phyloP scores from a whole-genome alignment of 345 rosid genomes.

The Clausena lansium region DNA sequence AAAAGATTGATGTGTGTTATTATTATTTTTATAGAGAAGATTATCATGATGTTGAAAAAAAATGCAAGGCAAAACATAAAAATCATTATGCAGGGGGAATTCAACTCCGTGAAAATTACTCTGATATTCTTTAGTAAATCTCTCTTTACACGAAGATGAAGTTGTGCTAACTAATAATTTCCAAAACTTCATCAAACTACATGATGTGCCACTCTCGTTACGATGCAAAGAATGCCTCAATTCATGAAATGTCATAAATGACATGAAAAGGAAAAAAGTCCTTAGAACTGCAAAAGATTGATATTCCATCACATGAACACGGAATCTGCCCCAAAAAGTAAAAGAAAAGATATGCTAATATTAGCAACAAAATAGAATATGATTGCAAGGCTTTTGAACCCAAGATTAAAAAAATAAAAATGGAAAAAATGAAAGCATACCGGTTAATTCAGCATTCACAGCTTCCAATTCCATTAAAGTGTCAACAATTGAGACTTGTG shows the following conservation, averaged over 20 bases:
- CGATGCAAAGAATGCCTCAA: slow-evolving; percentile 9
- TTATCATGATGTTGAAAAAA: background rate
- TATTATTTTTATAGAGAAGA: background rate
- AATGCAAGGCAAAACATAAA: background rate
- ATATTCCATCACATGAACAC: background rate
- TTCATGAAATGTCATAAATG: background rate
- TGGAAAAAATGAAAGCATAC: slow-evolving; percentile 5
- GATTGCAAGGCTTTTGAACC: background rate
- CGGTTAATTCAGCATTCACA: background rate
- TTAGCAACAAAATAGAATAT: background rate
- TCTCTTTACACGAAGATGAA: background rate
- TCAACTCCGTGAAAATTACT: background rate
- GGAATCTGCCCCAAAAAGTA: slow-evolving; percentile 21
- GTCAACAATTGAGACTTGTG: slow-evolving; percentile 81
- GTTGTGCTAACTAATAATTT: background rate
- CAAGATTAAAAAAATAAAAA: too few relatives aligned
- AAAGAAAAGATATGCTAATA: background rate
- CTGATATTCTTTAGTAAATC: slow-evolving; percentile 1
- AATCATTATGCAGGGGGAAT: background rate
- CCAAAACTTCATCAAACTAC: slow-evolving; percentile 4
- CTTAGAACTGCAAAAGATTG: background rate
- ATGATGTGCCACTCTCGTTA: background rate
- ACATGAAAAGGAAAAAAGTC: background rate
- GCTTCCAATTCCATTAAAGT: slow-evolving; percentile 32
- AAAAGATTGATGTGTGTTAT: background rate